These are phyloP conservation scores for Moniliella sp. DNA, from an alignment of 1,284 basidiomycete species.

Conservation along the genomic window DNA sequence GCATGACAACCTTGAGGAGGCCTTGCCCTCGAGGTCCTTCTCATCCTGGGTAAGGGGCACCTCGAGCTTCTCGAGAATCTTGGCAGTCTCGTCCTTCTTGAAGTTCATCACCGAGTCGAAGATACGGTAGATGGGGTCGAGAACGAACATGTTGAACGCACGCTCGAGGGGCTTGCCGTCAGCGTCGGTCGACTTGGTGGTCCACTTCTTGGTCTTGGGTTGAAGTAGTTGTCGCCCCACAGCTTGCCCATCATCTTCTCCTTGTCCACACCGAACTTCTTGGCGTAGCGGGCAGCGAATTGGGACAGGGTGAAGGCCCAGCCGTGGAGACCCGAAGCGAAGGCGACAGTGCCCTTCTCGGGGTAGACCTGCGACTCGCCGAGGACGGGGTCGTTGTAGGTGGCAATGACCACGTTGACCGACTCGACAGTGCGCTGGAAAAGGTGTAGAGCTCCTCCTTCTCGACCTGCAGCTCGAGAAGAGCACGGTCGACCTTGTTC, in stretches of 20 bases:
- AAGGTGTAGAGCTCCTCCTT: constrained; percentile 96
- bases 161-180: constrained; percentile 64
- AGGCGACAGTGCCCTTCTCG: constrained; percentile 91
- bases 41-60: constrained; percentile 73
- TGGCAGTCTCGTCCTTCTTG: constrained; percentile 71
- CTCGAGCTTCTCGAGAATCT: constrained; percentile 90
- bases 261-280: constrained; percentile 98
- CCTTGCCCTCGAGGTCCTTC: constrained; percentile 85
- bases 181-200: constrained; percentile 52
- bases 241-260: constrained; percentile 93
- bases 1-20: constrained; percentile 95
- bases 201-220: constrained; percentile 91
- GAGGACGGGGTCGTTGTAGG: constrained; percentile 78
- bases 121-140: constrained; percentile 96
- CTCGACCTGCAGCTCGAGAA: constrained; percentile 88
- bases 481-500: constrained; percentile 99
- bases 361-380: constrained; percentile 98
- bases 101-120: constrained; percentile 99
- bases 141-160: constrained; percentile 53
- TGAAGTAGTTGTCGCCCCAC: constrained; percentile 99
- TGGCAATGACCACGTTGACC: constrained; percentile 96
- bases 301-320: constrained; percentile 98
- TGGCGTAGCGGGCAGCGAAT: constrained; percentile 81
- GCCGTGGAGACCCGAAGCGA: constrained; percentile 96
- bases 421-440: constrained; percentile 94